Percentiles rank a stretch among this genome's conserved stretches.
These are phyloP conservation scores for Xylaria scruposa DNA, from an alignment of 495 filamentous ascomycete species.

Conservation along the genomic window DNA sequence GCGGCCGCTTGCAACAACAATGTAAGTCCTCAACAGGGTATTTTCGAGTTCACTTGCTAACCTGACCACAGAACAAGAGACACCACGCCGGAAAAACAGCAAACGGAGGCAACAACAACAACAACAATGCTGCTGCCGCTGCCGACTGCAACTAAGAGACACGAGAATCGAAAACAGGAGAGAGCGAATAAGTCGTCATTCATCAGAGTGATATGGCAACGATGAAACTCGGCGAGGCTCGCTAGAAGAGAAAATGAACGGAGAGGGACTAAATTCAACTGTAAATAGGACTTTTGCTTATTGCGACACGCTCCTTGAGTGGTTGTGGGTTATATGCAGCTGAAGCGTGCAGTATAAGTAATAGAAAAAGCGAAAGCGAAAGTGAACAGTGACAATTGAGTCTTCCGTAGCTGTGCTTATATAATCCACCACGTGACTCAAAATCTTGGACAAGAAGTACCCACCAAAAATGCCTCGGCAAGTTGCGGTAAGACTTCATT, in stretches of 20 bases:
- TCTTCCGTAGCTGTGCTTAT: not conserved
- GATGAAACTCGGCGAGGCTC: not conserved
- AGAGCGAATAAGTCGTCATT: not conserved
- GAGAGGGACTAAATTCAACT: not conserved
- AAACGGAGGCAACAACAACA: constrained; percentile 27
- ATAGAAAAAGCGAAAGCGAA: constrained; percentile 13
- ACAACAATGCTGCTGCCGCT: constrained; percentile 11
- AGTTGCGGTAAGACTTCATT: not conserved
- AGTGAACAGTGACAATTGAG: not conserved
- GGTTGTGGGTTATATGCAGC: not conserved
- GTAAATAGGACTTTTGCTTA: not conserved
- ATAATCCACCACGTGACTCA: not conserved
- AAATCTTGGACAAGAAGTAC: not conserved
- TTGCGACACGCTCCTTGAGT: not conserved
- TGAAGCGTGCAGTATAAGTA: constrained; percentile 7
- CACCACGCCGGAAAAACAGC: constrained; percentile 35
- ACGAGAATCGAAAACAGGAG: not conserved
- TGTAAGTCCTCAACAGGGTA: not conserved
- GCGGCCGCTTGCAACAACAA: constrained; percentile 25
- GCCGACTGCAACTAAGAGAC: constrained; percentile 28
- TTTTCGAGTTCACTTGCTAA: constrained; percentile 21
- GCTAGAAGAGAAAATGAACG: not conserved
- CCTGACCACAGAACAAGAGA: constrained; percentile 32
- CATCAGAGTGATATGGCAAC: not conserved
- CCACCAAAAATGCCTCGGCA: constrained; percentile 7